Evolutionary conservation across 2,329 filamentous ascomycete genomes (phyloP), one percentile per base, ranked within the genome.

Genomic region (Cladosporium sp.): DNA sequence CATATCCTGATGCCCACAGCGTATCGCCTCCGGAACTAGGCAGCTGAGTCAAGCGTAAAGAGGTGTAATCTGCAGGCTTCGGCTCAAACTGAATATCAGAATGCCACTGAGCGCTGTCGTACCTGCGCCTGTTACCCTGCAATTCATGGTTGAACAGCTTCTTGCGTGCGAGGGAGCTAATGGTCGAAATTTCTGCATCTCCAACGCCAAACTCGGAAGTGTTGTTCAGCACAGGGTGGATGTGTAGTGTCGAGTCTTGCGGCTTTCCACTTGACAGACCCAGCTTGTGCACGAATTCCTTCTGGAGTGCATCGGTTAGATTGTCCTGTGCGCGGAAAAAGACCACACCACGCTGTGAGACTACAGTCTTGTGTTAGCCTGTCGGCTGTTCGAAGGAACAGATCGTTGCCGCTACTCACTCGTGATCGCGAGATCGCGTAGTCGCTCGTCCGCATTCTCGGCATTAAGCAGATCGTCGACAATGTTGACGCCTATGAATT

Each of bases 1-100:
- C 84, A 65, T 87, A 87, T 0, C 83, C 84, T 1, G 83, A 85
- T 0, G 85, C 85, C 84, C 85, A 88, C 5, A 88, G 77, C 0
- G 86, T 87, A 68, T 86, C 66, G 35, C 67, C 65, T 20, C 83
- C 83, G 0, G 80, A 83, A 40, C 75, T 73, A 0, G 83, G 84
- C 0, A 86, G 70, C 48, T 82, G 72, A 3, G 78, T 79, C 2
- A 87, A 71, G 32, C 83, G 78, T 17, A 88, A 73, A 0, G 81
- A 76, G 0, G 84, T 78, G 64, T 88, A 89, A 66, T 89, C 74
- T 5, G 74, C 74, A 0, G 74, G 74, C 1, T 71, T 70, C 2
- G 68, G 65, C 63, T 76, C 74, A 49, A 76, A 76, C 3, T 71
- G 67, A 24, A 75, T 75, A 54, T 76, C 74, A 2, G 67, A 69